Conservation (phyloP, 1,284 basidiomycete species). For the Leccinum fuscescens region DNA sequence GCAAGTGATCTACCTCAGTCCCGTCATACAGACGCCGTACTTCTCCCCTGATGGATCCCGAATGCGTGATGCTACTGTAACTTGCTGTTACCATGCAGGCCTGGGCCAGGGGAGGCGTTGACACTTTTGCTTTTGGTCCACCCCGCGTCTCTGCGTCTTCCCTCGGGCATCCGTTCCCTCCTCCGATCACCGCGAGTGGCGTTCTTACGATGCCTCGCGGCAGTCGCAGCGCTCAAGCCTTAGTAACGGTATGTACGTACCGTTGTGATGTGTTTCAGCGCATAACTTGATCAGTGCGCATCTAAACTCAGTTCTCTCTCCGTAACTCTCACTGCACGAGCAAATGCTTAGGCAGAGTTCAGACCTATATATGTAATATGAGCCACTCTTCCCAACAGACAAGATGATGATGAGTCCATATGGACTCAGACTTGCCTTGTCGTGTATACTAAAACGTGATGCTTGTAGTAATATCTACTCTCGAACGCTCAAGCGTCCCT, state of each 20-base stretch:
- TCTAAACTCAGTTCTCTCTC: background rate
- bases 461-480: too few relatives aligned
- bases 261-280: background rate
- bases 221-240: background rate
- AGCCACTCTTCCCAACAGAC: too few relatives aligned
- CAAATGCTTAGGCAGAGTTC: too few relatives aligned
- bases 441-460: too few relatives aligned
- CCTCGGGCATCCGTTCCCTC: background rate
- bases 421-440: too few relatives aligned
- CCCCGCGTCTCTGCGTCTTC: background rate
- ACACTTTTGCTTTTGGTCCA: background rate
- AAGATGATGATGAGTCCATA: too few relatives aligned
- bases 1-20: background rate
- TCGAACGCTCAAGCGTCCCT: too few relatives aligned
- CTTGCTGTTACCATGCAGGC: background rate
- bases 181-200: background rate
- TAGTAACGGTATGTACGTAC: background rate
- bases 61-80: background rate
- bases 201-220: background rate
- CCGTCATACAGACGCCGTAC: conserved; percentile 5
- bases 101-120: background rate
- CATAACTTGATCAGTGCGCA: background rate
- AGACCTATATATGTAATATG: too few relatives aligned
- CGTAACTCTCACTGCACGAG: too few relatives aligned
- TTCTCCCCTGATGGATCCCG: background rate